Conservation (phyloP, 805 yeast species). For the Limtongia smithiae region DNA sequence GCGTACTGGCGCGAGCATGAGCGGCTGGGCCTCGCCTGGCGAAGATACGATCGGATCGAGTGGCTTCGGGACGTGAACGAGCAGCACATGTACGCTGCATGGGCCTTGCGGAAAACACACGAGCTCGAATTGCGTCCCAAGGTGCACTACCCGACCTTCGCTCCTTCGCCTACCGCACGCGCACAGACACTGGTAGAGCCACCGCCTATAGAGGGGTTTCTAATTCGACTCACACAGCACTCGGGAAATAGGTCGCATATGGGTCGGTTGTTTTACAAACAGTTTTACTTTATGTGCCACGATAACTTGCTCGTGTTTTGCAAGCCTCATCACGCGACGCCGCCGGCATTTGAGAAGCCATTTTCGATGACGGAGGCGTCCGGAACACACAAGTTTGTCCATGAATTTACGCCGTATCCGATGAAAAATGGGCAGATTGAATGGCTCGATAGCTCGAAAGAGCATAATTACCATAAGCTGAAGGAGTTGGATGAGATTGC, state of each 20-base stretch:
- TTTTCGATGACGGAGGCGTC: conserved; percentile 14
- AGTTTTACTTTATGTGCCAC: conserved; percentile 61
- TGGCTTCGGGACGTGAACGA: conserved; percentile 54
- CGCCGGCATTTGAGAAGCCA: conserved; percentile 42
- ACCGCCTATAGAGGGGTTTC: conserved; percentile 74
- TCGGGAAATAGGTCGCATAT: conserved; percentile 42
- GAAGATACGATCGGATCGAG: conserved; percentile 70
- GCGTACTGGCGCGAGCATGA: conserved; percentile 34
- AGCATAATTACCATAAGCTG: conserved; percentile 43
- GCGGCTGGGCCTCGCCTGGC: conserved; percentile 55
- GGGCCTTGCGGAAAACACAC: conserved; percentile 46
- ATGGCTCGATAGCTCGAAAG: conserved; percentile 51
- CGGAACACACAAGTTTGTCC: conserved; percentile 30
- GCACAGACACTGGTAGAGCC: conserved; percentile 51
- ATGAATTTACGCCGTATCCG: conserved; percentile 53
- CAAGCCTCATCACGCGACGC: conserved; percentile 53
- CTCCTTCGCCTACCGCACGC: conserved; percentile 12
- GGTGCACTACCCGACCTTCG: conserved; percentile 32
- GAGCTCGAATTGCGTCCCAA: conserved; percentile 57
- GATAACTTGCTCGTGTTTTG: conserved; percentile 61
- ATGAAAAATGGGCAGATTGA: conserved; percentile 50
- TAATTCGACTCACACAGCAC: conserved; percentile 53
- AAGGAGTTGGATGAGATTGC: conserved; percentile 54
- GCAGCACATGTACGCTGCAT: conserved; percentile 43
- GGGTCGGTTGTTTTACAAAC: conserved; percentile 46